A percentile compares a stretch with the other conserved stretches of the same genome.
Conservation (phyloP, 768 basidiomycete species). For the Podaxis pistillaris region DNA sequence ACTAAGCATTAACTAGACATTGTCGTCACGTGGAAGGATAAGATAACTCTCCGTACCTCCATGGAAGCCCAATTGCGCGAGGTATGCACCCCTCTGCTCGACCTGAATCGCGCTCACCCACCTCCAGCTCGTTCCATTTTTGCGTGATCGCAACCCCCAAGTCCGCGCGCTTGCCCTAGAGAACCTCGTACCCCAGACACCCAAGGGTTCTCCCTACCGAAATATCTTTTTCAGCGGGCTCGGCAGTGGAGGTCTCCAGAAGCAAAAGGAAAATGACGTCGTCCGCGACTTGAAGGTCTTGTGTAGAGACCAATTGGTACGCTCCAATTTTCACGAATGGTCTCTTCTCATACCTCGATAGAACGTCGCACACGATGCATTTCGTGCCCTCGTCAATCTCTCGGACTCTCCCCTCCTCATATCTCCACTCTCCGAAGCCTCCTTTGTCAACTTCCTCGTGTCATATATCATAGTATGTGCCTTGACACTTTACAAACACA, state of each 20-base stretch:
- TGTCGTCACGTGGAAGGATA: slow-evolving; percentile 4
- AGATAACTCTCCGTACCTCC: background rate
- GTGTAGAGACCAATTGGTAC: slow-evolving; percentile 84
- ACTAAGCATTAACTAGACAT: slow-evolving; percentile 3
- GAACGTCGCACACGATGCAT: slow-evolving; percentile 93
- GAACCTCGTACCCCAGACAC: slow-evolving; percentile 80
- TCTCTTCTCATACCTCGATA: slow-evolving; percentile 26
- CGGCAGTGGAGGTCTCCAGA: slow-evolving; percentile 54
- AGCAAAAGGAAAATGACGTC: slow-evolving; percentile 60
- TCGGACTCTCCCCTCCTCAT: slow-evolving; percentile 79
- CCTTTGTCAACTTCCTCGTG: slow-evolving; percentile 78
- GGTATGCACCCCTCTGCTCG: slow-evolving; percentile 26
- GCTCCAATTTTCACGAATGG: slow-evolving; percentile 20
- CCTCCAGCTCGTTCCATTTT: slow-evolving; percentile 75
- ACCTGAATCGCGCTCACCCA: background rate
- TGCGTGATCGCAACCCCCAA: slow-evolving; percentile 84
- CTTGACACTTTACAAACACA: slow-evolving; percentile 3
- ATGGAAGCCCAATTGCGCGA: slow-evolving; percentile 50
- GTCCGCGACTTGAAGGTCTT: slow-evolving; percentile 82
- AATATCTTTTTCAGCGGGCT: slow-evolving; percentile 71
- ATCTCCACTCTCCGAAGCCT: slow-evolving; percentile 61
- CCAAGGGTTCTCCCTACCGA: slow-evolving; percentile 66
- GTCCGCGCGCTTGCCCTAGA: slow-evolving; percentile 84
- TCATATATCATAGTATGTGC: slow-evolving; percentile 85
- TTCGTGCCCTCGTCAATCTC: slow-evolving; percentile 90